These are phyloP conservation scores for Lantana camara DNA, from an alignment of 257 asterid species.

Conservation along the genomic window DNA sequence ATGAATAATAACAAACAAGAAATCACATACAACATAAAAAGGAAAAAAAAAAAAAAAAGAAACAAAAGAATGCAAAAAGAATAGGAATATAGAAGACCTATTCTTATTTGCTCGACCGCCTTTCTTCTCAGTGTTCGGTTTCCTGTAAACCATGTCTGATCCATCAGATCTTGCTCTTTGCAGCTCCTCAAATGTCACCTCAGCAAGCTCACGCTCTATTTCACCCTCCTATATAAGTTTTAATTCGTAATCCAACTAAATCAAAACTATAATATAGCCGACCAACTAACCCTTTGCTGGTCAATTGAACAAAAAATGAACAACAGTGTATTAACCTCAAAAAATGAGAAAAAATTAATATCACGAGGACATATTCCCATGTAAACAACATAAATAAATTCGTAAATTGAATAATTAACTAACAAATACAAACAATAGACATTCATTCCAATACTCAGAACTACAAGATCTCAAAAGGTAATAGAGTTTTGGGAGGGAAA, in stretches of 20 bases:
- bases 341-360: neutral
- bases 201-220: slow-evolving; percentile 71
- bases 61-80: neutral
- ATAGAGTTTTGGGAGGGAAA: slow-evolving; percentile 2
- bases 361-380: neutral
- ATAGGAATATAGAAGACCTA: slow-evolving; percentile 41
- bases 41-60: neutral
- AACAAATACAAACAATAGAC: neutral
- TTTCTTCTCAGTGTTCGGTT: slow-evolving; percentile 47
- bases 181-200: slow-evolving; percentile 89
- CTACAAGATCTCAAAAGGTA: neutral
- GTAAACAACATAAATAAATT: neutral
- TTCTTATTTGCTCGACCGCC: slow-evolving; percentile 81
- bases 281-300: neutral
- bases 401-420: neutral
- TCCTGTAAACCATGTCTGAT: slow-evolving; percentile 61
- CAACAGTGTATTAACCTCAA: neutral
- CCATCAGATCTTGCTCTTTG: slow-evolving; percentile 91
- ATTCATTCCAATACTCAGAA: neutral
- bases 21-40: no score
- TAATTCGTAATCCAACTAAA: no score
- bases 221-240: slow-evolving; percentile 47
- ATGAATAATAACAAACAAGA: neutral
- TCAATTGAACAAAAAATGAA: neutral
- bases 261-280: no score